phyloP scores from a whole-genome alignment of 169 alveolate species.

The Eimeria brunetti region DNA sequence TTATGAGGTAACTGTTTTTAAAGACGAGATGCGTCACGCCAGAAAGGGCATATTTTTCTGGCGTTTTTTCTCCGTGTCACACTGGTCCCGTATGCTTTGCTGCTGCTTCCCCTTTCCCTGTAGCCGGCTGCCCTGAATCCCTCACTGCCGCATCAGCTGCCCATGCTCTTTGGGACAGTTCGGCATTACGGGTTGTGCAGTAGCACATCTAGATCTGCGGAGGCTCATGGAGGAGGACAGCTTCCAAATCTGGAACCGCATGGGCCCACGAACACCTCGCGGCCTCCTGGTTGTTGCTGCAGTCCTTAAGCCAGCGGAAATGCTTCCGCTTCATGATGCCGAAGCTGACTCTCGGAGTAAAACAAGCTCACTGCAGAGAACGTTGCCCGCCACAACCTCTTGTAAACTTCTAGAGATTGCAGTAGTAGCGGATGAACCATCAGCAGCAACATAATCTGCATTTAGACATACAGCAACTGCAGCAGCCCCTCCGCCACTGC shows the following conservation, averaged over 20 bases:
- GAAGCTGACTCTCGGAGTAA: not conserved
- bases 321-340: not conserved
- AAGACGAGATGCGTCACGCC: too few relatives aligned
- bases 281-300: not conserved
- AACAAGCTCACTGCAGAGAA: not conserved
- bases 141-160: not conserved
- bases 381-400: too few relatives aligned
- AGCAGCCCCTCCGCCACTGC: too few relatives aligned
- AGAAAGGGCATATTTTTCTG: too few relatives aligned
- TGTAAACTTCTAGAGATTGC: not conserved
- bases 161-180: not conserved
- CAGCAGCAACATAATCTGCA: not conserved
- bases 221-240: not conserved
- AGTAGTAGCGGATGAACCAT: not conserved
- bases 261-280: not conserved
- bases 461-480: not conserved
- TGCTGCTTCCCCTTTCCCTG: not conserved
- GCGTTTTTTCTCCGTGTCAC: too few relatives aligned
- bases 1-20: not conserved
- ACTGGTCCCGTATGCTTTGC: too few relatives aligned
- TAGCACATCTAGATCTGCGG: not conserved
- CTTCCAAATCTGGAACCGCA: not conserved
- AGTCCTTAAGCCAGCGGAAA: not conserved
- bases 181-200: not conserved
- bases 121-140: not conserved